phyloP scores from a whole-genome alignment of 2,329 filamentous ascomycete genomes.

The Sporothrix mexicana region DNA sequence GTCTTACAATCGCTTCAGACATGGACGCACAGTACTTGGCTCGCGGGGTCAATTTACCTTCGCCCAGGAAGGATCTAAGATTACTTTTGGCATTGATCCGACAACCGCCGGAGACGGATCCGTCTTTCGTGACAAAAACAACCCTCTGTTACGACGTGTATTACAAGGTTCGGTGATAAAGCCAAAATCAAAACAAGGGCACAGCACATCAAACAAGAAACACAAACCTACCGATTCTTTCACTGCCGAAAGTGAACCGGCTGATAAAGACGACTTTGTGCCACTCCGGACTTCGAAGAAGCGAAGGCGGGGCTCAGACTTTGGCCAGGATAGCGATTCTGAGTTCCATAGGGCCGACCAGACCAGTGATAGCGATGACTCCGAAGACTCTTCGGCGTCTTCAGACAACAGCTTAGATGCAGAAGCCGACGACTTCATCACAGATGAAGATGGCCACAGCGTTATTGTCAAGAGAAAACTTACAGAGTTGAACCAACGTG shows the following conservation, averaged over 20 bases:
- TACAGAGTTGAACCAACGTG: slow-evolving; percentile 62
- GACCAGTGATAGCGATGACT: background rate
- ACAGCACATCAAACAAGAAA: background rate
- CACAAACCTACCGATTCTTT: background rate
- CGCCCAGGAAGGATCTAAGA: slow-evolving; percentile 65
- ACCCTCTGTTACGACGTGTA: slow-evolving; percentile 50
- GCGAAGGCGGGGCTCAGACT: slow-evolving; percentile 52
- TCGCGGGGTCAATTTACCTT: slow-evolving; percentile 65
- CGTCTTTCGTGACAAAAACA: slow-evolving; percentile 53
- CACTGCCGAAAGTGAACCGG: background rate
- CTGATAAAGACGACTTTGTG: slow-evolving; percentile 54
- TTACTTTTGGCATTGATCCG: slow-evolving; percentile 59
- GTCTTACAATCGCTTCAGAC: slow-evolving; percentile 70
- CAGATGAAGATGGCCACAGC: slow-evolving; percentile 33
- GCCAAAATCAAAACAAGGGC: slow-evolving; percentile 42
- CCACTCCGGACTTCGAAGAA: slow-evolving; percentile 53
- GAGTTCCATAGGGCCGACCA: slow-evolving; percentile 44
- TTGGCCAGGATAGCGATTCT: slow-evolving; percentile 57
- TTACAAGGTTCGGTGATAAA: background rate
- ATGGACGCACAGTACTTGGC: slow-evolving; percentile 75
- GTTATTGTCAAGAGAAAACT: slow-evolving; percentile 32
- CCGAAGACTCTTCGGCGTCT: background rate
- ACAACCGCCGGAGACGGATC: slow-evolving; percentile 51
- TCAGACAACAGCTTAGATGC: slow-evolving; percentile 41
- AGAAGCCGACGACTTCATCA: slow-evolving; percentile 41